These are phyloP conservation scores for Glycine soja DNA, from an alignment of 306 rosid genomes.

Conservation along the genomic window DNA sequence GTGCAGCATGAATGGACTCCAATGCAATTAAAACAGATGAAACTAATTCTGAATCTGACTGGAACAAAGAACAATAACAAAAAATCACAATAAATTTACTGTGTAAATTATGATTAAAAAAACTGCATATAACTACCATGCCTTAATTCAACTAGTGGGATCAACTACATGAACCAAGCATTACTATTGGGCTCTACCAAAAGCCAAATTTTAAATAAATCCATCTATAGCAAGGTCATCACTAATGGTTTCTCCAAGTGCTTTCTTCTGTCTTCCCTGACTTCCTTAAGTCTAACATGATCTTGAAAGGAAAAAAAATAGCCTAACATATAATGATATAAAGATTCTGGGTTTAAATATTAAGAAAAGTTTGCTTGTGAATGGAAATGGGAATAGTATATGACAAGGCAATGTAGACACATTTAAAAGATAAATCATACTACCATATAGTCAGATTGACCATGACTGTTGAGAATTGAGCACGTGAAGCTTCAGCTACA, in stretches of 20 bases:
- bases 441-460: slow-evolving; percentile 10
- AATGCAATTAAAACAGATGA: slow-evolving; percentile 77
- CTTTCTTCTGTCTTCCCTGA: not conserved
- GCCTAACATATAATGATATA: not conserved
- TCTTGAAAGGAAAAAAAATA: not conserved
- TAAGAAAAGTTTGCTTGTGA: not conserved
- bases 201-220: slow-evolving; percentile 19
- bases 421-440: not conserved
- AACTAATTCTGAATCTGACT: slow-evolving; percentile 84
- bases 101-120: slow-evolving; percentile 11
- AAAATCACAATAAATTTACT: not conserved
- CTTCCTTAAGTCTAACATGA: not conserved
- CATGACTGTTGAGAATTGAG: not conserved
- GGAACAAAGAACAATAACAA: slow-evolving; percentile 51
- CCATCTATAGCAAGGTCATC: not conserved
- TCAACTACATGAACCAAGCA: slow-evolving; percentile 20
- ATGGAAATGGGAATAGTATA: not conserved
- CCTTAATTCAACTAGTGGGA: slow-evolving; percentile 2
- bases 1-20: slow-evolving; percentile 96
- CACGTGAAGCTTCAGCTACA: slow-evolving; percentile 10
- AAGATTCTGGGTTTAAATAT: not conserved
- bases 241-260: slow-evolving; percentile 7
- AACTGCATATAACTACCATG: not conserved
- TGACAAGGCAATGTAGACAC: slow-evolving; percentile 15
- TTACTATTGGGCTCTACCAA: not conserved